phyloP scores from a whole-genome alignment of 2,329 filamentous ascomycete species.

The Colletotrichum australisinense region DNA sequence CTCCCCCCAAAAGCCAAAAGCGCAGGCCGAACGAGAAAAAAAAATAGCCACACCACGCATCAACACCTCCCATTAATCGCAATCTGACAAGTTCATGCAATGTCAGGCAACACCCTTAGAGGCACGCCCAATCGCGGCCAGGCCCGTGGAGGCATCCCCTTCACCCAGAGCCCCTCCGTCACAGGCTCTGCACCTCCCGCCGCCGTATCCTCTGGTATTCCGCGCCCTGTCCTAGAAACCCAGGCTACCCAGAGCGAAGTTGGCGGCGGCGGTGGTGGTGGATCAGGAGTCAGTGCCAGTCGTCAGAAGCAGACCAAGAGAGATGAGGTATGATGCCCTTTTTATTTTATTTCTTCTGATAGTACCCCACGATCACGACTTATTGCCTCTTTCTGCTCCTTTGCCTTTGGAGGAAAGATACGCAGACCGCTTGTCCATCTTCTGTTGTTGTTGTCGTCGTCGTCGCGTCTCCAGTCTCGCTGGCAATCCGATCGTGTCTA shows the following conservation, averaged over 20 bases:
- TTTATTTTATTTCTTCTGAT: neutral
- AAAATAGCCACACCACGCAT: slow-evolving; percentile 26
- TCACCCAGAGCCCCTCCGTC: slow-evolving; percentile 66
- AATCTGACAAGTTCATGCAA: slow-evolving; percentile 59
- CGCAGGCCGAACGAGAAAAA: neutral
- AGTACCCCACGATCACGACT: slow-evolving; percentile 18
- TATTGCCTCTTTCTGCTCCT: neutral
- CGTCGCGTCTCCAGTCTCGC: neutral
- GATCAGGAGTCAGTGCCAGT: slow-evolving; percentile 87
- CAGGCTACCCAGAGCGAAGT: slow-evolving; percentile 67
- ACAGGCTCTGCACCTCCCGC: slow-evolving; percentile 3
- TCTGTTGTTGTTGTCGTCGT: neutral
- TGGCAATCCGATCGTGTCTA: neutral
- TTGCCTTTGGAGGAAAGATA: neutral
- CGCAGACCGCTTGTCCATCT: neutral
- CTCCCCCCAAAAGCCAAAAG: neutral
- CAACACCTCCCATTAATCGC: slow-evolving; percentile 30
- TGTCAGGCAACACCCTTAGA: slow-evolving; percentile 74
- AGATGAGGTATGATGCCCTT: slow-evolving; percentile 82
- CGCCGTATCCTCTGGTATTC: slow-evolving; percentile 70
- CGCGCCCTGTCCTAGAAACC: slow-evolving; percentile 76
- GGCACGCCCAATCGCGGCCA: slow-evolving; percentile 75
- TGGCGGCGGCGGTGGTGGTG: slow-evolving; percentile 43
- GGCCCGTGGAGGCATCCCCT: slow-evolving; percentile 68
- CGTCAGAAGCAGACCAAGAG: slow-evolving; percentile 96